phyloP scores from a whole-genome alignment of 495 filamentous ascomycete genomes.

The Aspergillus wentii region DNA sequence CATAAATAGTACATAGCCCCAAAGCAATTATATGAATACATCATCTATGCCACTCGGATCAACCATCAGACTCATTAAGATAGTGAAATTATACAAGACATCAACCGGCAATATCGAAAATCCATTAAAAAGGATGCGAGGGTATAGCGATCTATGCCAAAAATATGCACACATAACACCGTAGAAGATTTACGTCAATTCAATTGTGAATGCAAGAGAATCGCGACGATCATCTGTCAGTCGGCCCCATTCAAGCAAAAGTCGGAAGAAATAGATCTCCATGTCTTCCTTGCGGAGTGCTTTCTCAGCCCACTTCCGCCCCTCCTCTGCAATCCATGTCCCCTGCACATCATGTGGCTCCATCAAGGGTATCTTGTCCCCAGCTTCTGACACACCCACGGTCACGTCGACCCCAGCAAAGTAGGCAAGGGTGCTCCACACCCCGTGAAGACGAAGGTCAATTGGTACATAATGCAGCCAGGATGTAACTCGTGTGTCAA shows the following conservation, averaged over 20 bases:
- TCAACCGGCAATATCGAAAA: too few relatives aligned
- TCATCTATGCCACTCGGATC: too few relatives aligned
- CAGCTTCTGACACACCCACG: constrained; percentile 16
- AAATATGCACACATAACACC: too few relatives aligned
- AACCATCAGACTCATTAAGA: too few relatives aligned
- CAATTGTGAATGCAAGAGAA: constrained; percentile 43
- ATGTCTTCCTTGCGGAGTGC: constrained; percentile 74
- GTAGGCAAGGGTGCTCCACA: constrained; percentile 62
- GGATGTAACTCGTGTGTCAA: constrained; percentile 60
- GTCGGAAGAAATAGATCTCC: constrained; percentile 75
- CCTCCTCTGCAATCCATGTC: constrained; percentile 61
- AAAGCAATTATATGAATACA: too few relatives aligned
- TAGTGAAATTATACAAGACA: too few relatives aligned
- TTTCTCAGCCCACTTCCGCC: constrained; percentile 57
- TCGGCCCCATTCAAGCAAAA: constrained; percentile 72
- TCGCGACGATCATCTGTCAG: constrained; percentile 60
- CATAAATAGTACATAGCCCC: too few relatives aligned
- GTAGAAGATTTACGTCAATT: too few relatives aligned
- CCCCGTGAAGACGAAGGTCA: constrained; percentile 60
- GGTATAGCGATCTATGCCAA: too few relatives aligned
- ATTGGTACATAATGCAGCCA: constrained; percentile 79
- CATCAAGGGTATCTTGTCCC: constrained; percentile 15
- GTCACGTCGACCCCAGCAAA: constrained; percentile 42
- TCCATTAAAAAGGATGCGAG: background rate
- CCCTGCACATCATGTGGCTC: constrained; percentile 42